phyloP scores from a whole-genome alignment of 345 rosid genomes.

The Melaleuca quinquenervia region DNA sequence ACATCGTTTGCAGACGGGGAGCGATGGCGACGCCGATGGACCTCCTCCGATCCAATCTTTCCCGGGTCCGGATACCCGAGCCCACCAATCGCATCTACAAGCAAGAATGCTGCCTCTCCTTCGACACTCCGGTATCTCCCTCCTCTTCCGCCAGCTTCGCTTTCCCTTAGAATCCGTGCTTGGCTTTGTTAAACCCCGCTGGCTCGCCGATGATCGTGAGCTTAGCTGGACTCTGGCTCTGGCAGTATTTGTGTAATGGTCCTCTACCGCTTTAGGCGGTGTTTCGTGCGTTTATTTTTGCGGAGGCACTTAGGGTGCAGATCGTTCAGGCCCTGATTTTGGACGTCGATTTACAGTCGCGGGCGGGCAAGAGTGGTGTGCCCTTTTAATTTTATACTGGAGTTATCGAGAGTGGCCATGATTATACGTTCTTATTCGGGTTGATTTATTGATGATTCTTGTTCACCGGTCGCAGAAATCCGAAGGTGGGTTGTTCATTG shows the following conservation, averaged over 20 bases:
- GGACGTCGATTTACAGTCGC: background rate
- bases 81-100: conserved; percentile 97
- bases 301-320: background rate
- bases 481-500: conserved; percentile 85
- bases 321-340: background rate
- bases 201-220: background rate
- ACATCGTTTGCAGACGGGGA: background rate
- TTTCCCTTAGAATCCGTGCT: background rate
- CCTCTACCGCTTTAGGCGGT: background rate
- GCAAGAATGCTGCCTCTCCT: conserved; percentile 93
- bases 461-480: conserved; percentile 42
- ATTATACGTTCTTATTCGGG: background rate
- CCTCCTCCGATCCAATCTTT: conserved; percentile 81
- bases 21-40: conserved; percentile 50
- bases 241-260: background rate
- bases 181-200: background rate
- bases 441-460: background rate
- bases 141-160: background rate
- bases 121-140: conserved; percentile 67
- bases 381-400: background rate
- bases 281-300: background rate
- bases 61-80: conserved; percentile 98
- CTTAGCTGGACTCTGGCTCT: background rate
- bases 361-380: background rate
- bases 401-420: background rate